Percentiles rank a stretch among this genome's conserved stretches.
Conservation (phyloP, 1,284 basidiomycete species). For the Erythrobasidium hasegawianum region DNA sequence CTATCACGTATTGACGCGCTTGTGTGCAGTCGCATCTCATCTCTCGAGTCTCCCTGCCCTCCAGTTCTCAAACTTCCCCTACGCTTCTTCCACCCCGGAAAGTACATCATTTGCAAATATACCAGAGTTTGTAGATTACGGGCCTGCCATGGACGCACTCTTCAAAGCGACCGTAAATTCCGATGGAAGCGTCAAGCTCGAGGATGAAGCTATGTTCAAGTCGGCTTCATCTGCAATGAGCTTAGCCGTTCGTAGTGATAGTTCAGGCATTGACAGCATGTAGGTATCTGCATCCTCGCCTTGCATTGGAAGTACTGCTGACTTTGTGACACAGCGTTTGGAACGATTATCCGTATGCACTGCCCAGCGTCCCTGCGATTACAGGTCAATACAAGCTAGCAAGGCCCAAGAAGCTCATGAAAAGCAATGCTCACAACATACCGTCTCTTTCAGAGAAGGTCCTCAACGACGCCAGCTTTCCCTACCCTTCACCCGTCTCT, state of each 20-base stretch:
- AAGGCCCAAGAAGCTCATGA: neutral
- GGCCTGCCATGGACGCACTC: neutral
- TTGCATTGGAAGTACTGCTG: too few species aligned
- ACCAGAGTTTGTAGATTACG: neutral
- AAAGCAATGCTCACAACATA: neutral
- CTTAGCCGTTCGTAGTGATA: neutral
- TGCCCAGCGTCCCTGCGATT: neutral
- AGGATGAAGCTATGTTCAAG: conserved; percentile 6
- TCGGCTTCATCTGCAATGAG: conserved; percentile 3
- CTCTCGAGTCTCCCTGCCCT: conserved; percentile 3
- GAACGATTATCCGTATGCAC: conserved; percentile 18
- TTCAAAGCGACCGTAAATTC: neutral
- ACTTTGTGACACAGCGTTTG: conserved; percentile 1
- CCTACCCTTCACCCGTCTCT: conserved; percentile 17
- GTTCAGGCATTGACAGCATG: conserved; percentile 4
- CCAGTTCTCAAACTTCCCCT: conserved; percentile 7
- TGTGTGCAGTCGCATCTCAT: conserved; percentile 21
- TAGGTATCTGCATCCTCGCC: neutral
- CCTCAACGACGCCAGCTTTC: conserved; percentile 3
- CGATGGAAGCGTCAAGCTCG: conserved; percentile 13
- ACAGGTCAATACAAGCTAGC: neutral
- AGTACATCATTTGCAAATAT: neutral
- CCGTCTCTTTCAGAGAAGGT: conserved; percentile 9
- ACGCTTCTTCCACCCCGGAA: neutral
- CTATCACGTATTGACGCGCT: neutral